These are phyloP conservation scores for Nematocida sp. DNA, from an alignment of 371 early-diverging fungal genomes.

Conservation along the genomic window DNA sequence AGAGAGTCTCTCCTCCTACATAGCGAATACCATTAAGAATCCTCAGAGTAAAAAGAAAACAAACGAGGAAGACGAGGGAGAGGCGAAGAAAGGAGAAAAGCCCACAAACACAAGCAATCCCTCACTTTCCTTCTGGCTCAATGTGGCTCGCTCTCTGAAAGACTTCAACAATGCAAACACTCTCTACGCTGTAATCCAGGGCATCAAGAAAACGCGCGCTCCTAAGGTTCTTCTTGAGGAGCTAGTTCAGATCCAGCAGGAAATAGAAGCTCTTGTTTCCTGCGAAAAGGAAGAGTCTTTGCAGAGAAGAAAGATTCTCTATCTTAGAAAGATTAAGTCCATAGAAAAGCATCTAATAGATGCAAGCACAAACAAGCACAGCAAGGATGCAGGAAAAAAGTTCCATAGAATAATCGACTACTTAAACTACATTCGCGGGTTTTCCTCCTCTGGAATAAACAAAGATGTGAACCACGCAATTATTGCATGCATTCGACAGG, in stretches of 20 bases:
- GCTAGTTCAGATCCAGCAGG: not conserved
- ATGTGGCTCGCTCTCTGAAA: not conserved
- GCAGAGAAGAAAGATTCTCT: constrained; percentile 7
- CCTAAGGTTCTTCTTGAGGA: constrained; percentile 27
- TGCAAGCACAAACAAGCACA: constrained; percentile 37
- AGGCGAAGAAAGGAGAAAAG: not conserved
- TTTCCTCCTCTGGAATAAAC: not conserved
- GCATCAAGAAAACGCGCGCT: constrained; percentile 10
- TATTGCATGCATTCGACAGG: not conserved
- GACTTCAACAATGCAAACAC: constrained; percentile 4
- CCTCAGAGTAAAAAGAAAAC: not conserved
- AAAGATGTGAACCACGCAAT: constrained; percentile 43
- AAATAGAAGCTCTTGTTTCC: not conserved
- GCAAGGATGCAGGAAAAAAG: constrained; percentile 19
- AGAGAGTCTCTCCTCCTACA: constrained; percentile 30
- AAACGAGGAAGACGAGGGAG: not conserved
- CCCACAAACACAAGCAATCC: no score
- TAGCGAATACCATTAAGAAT: not conserved
- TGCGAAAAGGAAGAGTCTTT: constrained; percentile 10
- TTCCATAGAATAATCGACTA: constrained; percentile 46
- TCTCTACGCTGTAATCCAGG: not conserved
- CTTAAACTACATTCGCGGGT: constrained; percentile 31
- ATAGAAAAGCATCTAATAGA: constrained; percentile 52
- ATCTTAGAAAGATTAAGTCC: constrained; percentile 21
- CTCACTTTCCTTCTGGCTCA: not conserved